phyloP scores from a whole-genome alignment of 2,329 filamentous ascomycete species.

The Zymoseptoria crescenta region DNA sequence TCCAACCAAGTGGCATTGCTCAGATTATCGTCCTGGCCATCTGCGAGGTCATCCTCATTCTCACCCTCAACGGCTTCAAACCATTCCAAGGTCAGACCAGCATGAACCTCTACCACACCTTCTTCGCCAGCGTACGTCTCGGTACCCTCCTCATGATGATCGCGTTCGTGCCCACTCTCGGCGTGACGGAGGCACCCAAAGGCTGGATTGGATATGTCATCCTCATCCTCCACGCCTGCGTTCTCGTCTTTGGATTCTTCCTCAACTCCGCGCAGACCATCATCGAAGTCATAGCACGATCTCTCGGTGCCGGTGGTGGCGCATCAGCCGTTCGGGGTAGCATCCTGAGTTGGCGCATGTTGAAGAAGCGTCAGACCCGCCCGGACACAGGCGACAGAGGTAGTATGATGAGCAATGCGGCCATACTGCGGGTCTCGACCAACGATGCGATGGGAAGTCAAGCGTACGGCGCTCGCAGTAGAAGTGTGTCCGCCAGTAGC shows the following conservation, averaged over 20 bases:
- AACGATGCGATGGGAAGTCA: slow-evolving; percentile 12
- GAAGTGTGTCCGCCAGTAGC: slow-evolving; percentile 56
- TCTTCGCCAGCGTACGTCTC: slow-evolving; percentile 72
- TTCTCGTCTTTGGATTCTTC: slow-evolving; percentile 86
- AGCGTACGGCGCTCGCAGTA: slow-evolving; percentile 40
- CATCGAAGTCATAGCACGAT: slow-evolving; percentile 75
- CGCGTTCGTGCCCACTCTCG: slow-evolving; percentile 75
- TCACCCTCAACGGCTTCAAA: slow-evolving; percentile 81
- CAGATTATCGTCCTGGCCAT: slow-evolving; percentile 89
- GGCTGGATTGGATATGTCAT: slow-evolving; percentile 96
- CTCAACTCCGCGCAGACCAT: slow-evolving; percentile 85
- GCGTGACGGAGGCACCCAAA: slow-evolving; percentile 68
- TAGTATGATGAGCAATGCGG: slow-evolving; percentile 74
- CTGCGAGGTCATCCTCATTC: slow-evolving; percentile 82
- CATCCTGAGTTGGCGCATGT: slow-evolving; percentile 57
- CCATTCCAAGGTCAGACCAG: slow-evolving; percentile 87
- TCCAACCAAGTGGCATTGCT: slow-evolving; percentile 86
- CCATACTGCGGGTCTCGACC: slow-evolving; percentile 52
- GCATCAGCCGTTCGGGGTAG: slow-evolving; percentile 56
- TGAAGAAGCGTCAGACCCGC: slow-evolving; percentile 26
- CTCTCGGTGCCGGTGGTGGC: slow-evolving; percentile 75
- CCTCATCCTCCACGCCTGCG: slow-evolving; percentile 72
- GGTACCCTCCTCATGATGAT: slow-evolving; percentile 49
- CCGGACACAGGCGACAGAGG: slow-evolving; percentile 55
- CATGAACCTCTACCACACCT: slow-evolving; percentile 92